Conservation (phyloP, 2,329 filamentous ascomycete genomes). For the Fusarium verrucosum region DNA sequence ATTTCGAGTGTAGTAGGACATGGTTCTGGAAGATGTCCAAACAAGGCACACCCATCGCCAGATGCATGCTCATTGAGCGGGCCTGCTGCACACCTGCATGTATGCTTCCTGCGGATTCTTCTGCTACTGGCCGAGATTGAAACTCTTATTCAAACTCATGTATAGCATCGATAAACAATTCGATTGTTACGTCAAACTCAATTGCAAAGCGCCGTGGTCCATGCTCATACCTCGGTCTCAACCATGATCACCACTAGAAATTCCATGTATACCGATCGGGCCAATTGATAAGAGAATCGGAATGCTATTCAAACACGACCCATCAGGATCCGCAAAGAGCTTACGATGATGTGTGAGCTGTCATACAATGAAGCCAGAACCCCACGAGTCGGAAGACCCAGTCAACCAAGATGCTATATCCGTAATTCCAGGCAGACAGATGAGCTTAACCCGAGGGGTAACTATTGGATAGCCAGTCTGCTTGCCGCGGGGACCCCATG, state of each 20-base stretch:
- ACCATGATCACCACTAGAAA: conserved; percentile 6
- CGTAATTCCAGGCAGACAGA: not conserved
- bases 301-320: conserved; percentile 6
- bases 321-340: conserved; percentile 6
- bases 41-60: not conserved
- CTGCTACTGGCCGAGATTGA: not conserved
- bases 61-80: not conserved
- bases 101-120: conserved; percentile 1
- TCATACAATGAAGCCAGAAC: not conserved
- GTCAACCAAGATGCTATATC: not conserved
- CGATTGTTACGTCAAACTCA: not conserved
- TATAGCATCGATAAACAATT: not conserved
- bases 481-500: conserved; percentile 23
- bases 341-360: conserved; percentile 1
- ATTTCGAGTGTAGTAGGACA: not conserved
- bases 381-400: not conserved
- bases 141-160: not conserved
- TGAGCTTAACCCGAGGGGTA: not conserved
- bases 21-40: not conserved
- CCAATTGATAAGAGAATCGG: not conserved
- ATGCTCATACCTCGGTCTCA: not conserved
- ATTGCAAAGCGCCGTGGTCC: not conserved
- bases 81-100: not conserved
- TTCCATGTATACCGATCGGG: not conserved
- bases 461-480: not conserved